phyloP scores from a whole-genome alignment of 306 rosid species.

The Begonia loranthoides region DNA sequence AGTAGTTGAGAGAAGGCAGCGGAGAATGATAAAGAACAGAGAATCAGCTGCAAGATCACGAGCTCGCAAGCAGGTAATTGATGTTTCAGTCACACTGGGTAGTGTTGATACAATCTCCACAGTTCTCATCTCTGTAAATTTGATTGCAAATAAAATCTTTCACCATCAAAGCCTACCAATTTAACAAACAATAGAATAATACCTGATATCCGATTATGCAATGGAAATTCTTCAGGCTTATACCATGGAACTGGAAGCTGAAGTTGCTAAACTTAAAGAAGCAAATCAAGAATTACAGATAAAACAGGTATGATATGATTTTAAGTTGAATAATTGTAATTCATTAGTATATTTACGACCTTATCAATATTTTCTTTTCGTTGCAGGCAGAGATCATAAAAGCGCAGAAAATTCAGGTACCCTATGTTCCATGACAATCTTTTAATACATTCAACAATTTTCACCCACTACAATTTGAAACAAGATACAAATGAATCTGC shows the following conservation, averaged over 20 bases:
- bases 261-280: conserved; percentile 65
- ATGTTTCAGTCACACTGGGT: neutral
- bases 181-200: neutral
- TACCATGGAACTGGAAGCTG: conserved; percentile 83
- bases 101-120: no score
- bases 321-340: neutral
- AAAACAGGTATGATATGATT: conserved; percentile 44
- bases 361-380: conserved; percentile 7
- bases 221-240: conserved; percentile 49
- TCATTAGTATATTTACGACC: conserved; percentile 1
- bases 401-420: conserved; percentile 59
- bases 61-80: conserved; percentile 88
- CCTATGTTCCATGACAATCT: neutral
- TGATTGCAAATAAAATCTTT: no score
- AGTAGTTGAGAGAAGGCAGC: conserved; percentile 90
- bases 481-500: no score
- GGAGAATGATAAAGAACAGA: conserved; percentile 90
- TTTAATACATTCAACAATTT: neutral
- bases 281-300: conserved; percentile 52
- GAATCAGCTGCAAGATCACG: conserved; percentile 98
- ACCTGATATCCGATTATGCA: neutral
- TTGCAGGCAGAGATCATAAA: conserved; percentile 57
- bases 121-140: no score
- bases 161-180: neutral
- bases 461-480: neutral